Evolutionary conservation across 768 basidiomycete genomes (phyloP).

Genomic region (Hygrocybe punicea): DNA sequence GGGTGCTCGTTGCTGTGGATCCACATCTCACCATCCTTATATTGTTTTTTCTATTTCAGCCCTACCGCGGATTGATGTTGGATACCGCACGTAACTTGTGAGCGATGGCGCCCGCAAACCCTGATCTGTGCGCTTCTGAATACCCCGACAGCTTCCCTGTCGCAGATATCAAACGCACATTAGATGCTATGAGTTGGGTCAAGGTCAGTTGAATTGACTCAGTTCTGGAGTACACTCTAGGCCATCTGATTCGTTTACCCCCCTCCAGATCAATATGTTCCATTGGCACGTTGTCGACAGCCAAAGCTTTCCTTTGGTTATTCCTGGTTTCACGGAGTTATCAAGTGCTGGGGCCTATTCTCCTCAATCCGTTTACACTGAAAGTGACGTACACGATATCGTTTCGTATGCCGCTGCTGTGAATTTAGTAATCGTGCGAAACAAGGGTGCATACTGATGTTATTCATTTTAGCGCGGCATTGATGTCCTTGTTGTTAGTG

Average conservation of each 20-base stretch:
- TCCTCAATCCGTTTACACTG: slow-evolving; percentile 47
- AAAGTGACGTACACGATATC: slow-evolving; percentile 55
- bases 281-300: slow-evolving; percentile 87
- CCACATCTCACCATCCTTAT: background rate
- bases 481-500: slow-evolving; percentile 54
- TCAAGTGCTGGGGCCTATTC: slow-evolving; percentile 68
- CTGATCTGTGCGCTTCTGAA: background rate
- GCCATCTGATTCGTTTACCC: too few relatives aligned
- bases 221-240: too few relatives aligned
- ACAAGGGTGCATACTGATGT: slow-evolving; percentile 37
- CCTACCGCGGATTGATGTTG: slow-evolving; percentile 74
- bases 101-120: slow-evolving; percentile 21
- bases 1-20: slow-evolving; percentile 21
- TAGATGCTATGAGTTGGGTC: slow-evolving; percentile 75
- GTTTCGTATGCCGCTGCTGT: slow-evolving; percentile 68
- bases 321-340: slow-evolving; percentile 59
- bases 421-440: slow-evolving; percentile 25
- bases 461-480: slow-evolving; percentile 45
- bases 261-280: slow-evolving; percentile 60
- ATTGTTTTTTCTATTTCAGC: slow-evolving; percentile 34
- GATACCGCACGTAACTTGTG: slow-evolving; percentile 79
- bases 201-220: slow-evolving; percentile 43
- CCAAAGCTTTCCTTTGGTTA: slow-evolving; percentile 72
- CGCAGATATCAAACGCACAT: slow-evolving; percentile 58
- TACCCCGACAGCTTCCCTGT: slow-evolving; percentile 52